A percentile compares a stretch with the other conserved stretches of the same genome.
phyloP scores from a whole-genome alignment of 441 rosid genomes.

The Hura crepitans region DNA sequence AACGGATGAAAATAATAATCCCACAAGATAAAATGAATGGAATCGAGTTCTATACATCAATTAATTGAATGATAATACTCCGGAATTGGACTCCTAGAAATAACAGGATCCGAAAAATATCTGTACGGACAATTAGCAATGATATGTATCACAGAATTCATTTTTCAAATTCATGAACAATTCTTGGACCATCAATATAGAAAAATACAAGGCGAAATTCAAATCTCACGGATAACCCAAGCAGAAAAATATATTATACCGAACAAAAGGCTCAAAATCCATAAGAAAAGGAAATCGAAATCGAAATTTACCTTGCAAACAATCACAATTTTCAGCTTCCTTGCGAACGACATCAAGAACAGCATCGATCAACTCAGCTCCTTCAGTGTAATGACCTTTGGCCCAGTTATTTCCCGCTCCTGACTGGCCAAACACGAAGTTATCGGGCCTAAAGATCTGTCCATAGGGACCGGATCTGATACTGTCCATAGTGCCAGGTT shows the following conservation, averaged over 20 bases:
- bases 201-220: background rate
- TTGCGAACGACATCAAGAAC: conserved; percentile 91
- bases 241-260: background rate
- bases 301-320: conserved; percentile 66
- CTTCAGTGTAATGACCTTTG: conserved; percentile 87
- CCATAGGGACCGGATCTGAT: conserved; percentile 71
- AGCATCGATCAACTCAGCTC: conserved; percentile 89
- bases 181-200: background rate
- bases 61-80: background rate
- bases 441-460: conserved; percentile 57
- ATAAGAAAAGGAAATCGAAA: background rate
- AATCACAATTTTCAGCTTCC: conserved; percentile 92
- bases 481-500: conserved; percentile 74
- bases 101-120: background rate
- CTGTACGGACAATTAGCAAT: background rate
- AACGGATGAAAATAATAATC: background rate
- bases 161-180: background rate
- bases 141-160: background rate
- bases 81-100: background rate
- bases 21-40: background rate
- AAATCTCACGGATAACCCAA: background rate
- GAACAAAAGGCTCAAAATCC: background rate
- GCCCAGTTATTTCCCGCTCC: conserved; percentile 68
- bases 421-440: conserved; percentile 58
- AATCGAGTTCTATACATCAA: background rate